Conservation (phyloP, 2,329 filamentous ascomycete genomes). For the Tolypocladium endophyticum region DNA sequence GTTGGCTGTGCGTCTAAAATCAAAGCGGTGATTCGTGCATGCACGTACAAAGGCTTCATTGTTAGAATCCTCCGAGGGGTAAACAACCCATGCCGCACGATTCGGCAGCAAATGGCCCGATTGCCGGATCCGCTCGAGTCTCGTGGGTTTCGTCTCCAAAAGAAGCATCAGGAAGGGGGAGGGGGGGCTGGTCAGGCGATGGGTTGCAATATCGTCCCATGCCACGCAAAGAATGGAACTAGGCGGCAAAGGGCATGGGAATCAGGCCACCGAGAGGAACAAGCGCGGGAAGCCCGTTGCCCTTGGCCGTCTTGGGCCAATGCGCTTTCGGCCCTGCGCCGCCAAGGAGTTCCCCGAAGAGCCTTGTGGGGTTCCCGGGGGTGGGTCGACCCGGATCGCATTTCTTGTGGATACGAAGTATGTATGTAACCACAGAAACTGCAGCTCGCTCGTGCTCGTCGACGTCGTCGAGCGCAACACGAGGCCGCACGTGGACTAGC, state of each 20-base stretch:
- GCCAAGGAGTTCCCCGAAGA: background rate
- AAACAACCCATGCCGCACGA: background rate
- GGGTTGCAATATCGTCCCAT: background rate
- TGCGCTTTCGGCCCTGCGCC: background rate
- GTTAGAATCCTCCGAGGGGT: background rate
- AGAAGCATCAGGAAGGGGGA: no score
- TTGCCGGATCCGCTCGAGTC: background rate
- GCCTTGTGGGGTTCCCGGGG: background rate
- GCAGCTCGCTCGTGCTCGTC: no score
- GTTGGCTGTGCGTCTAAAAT: background rate
- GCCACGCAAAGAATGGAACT: background rate
- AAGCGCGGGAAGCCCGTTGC: background rate
- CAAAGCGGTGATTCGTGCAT: background rate
- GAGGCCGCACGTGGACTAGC: background rate
- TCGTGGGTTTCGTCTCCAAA: background rate
- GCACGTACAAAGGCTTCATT: background rate
- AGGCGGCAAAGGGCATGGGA: background rate
- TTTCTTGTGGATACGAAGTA: background rate
- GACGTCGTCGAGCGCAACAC: background rate
- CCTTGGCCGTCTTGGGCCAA: background rate
- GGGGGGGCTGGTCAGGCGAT: background rate
- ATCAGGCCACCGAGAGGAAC: background rate
- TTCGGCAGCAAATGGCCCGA: background rate
- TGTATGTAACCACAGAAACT: no score
- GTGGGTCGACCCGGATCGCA: background rate